Base-by-base conservation (phyloP, 129 eudicot species). In the Flaveria linearis region DNA sequence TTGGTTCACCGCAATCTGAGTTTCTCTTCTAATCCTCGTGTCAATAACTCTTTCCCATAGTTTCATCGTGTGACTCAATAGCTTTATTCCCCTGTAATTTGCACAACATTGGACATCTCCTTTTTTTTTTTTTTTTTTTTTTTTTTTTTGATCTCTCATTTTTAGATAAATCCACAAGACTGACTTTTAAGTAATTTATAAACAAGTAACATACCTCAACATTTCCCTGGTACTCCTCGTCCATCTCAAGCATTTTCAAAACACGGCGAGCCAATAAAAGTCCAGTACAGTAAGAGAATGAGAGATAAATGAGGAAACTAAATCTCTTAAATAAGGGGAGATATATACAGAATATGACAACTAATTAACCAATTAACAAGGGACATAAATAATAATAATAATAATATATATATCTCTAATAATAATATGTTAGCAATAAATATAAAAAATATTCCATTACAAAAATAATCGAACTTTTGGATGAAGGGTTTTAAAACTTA, bases 181-280 rank as follows among this genome's bases (percentile, higher is more conserved):
- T 45, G 18, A 14, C 26, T 25, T 26, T 26, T 30, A 72, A 51
- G 78, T 12, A 52, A 60, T 10, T 20, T 1, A 47, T 5, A 61
- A 42, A 58, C 39, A 9, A 22, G 33, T 22, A n/a, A 53, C 17
- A 25, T 68, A 79, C 91, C 88, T 87, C 91, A 28, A 82, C 87
- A 76, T 87, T 87, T 62, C 91, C 91, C 72, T 84, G 72, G 39
- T 87, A 87, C 47, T 87, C 91, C 2, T 81, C 84, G 28, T 87
- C 91, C 91, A 87, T 78, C 57, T 84, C 88, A 76, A 87, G 88
- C 74, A 9, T 72, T 41, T 84, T 87, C 85, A 87, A 56, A 18
- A 87, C 88, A 17, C 88, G 82, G 41, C 91, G 86, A 73, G 88
- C 91, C 85, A 87, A 79, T 22, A 87, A 53, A 72, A 87, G 91